Conservation (phyloP, 2,329 filamentous ascomycete species). For the Leptographium galeiforme region DNA sequence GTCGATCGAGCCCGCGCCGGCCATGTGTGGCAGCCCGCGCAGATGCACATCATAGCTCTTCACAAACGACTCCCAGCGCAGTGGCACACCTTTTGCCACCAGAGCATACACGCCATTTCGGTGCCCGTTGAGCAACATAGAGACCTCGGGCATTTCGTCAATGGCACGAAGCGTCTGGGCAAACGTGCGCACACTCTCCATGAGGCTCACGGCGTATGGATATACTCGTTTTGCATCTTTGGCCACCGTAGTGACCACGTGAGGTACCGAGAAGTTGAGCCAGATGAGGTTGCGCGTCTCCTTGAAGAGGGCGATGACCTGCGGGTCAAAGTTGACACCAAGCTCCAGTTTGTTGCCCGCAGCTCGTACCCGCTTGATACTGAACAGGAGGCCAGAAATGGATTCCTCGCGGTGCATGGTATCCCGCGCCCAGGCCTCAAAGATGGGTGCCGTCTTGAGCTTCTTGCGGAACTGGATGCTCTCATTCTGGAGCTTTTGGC, state of each 20-base stretch:
- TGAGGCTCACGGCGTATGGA: conserved; percentile 90
- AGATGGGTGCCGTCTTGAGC: conserved; percentile 84
- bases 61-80: conserved; percentile 96
- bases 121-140: conserved; percentile 79
- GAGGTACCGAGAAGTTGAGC: conserved; percentile 89
- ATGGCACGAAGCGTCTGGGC: conserved; percentile 80
- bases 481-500: conserved; percentile 83
- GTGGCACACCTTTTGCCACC: conserved; percentile 72
- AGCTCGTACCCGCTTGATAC: conserved; percentile 77
- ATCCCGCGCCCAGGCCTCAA: conserved; percentile 88
- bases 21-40: conserved; percentile 46
- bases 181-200: conserved; percentile 95
- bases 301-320: conserved; percentile 96
- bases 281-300: conserved; percentile 92
- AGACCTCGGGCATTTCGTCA: conserved; percentile 71
- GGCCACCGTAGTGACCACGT: conserved; percentile 86
- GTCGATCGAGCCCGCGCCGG: conserved; percentile 34
- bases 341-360: conserved; percentile 81
- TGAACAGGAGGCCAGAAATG: conserved; percentile 84
- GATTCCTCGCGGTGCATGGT: conserved; percentile 79
- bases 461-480: conserved; percentile 93
- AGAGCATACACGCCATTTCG: conserved; percentile 78
- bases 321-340: conserved; percentile 88
- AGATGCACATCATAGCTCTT: conserved; percentile 90
- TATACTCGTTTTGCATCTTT: conserved; percentile 99